Evolutionary conservation across 164 flowering plant genomes (phyloP), one percentile per base, ranked within the genome.

Genomic region (Saururus chinensis): DNA sequence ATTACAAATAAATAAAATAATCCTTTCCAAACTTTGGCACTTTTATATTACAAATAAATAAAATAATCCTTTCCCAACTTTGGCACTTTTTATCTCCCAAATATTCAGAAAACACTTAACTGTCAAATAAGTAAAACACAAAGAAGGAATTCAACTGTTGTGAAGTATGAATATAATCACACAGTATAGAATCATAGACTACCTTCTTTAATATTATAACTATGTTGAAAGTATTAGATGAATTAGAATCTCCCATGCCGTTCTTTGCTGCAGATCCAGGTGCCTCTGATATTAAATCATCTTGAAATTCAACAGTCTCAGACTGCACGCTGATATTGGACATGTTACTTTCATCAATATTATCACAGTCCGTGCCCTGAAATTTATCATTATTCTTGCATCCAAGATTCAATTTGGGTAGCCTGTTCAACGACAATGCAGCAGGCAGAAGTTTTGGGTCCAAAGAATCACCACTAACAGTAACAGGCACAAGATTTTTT

Each of bases 171-270:
- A 30, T 30, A 30, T 30, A n/a, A n/a, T 41, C 45, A 41, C 45
- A 7, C 49, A 8, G 17, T 9, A 17, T 45, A 45, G 2, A 45
- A 45, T 45, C 14, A 8, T 12, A 17, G 1, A 45, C 7, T 24
- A 88, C 97, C 93, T 86, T 88, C 68, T 82, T 82, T 71, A 91
- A 60, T 55, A 77, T 69, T 61, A 57, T 57, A n/a, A 71, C 61
- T 65, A 76, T 68, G 73, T 77, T 78, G 14, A 61, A 17, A 20
- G 76, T 59, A 51, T 75, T 74, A 56, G 76, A 68, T 35, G 68
- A 12, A 22, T 58, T 72, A 53, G 62, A 60, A 71, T 74, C 81
- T 53, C 77, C 81, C 56, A 7, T 55, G 22, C 20, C 25, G 35
- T 52, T 67, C 55, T 26, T 75, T 49, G 58, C 78, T 45, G 9